Evolutionary conservation across 139 green algal genomes (phyloP).

Genomic region (Micractinium conductrix): DNA sequence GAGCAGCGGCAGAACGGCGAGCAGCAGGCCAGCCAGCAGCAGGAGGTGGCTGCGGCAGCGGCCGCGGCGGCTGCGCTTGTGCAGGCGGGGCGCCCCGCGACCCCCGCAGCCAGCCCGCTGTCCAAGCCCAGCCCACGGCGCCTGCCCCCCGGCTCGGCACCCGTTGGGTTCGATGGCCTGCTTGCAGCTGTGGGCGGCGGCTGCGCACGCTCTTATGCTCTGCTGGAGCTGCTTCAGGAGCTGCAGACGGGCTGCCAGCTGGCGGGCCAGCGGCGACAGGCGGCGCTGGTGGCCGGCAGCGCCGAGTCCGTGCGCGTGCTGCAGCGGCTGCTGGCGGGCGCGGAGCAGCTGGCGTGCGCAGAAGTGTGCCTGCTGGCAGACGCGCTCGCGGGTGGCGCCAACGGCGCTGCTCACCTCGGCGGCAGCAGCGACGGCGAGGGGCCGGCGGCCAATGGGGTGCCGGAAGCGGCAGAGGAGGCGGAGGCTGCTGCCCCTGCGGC

Average conservation of each 20-base stretch:
- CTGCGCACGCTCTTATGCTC: background rate
- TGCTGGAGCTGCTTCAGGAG: slow-evolving; percentile 27
- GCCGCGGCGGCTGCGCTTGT: no score
- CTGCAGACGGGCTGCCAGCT: background rate
- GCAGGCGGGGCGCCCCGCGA: no score
- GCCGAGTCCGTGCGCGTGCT: background rate
- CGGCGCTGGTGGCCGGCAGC: slow-evolving; percentile 24
- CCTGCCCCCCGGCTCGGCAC: background rate
- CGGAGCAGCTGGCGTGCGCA: background rate
- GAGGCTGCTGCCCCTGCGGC: no score
- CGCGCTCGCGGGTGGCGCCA: background rate
- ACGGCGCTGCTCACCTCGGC: no score
- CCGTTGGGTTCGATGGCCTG: background rate
- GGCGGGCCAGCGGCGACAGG: background rate
- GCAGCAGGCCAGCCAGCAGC: background rate
- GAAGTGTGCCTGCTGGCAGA: background rate
- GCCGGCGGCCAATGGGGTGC: background rate
- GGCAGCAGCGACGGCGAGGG: background rate
- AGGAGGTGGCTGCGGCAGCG: background rate
- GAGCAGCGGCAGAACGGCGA: background rate
- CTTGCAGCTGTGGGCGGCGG: background rate
- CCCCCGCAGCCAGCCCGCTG: background rate
- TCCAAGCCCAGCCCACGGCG: background rate
- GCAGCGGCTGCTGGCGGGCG: background rate
- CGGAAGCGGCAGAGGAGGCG: background rate